phyloP scores from a whole-genome alignment of 139 green algal species.

The Dunaliella primolecta region DNA sequence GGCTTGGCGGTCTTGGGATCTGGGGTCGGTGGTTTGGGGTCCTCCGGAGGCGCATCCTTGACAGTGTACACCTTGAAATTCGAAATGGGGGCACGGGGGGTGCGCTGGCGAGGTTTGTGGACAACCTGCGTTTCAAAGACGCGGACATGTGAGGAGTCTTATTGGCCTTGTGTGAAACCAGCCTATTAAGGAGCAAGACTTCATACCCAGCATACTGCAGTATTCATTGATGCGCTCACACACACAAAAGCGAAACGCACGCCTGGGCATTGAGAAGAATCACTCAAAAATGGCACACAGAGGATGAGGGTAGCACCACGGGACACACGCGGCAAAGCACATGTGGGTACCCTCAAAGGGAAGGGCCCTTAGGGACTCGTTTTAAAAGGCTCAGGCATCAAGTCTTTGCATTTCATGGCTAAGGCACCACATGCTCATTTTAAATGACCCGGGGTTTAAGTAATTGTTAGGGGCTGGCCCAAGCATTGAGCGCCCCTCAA shows the following conservation, averaged over 20 bases:
- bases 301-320: too few species aligned
- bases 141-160: neutral
- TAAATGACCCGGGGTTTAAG: neutral
- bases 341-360: too few species aligned
- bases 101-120: slow-evolving; percentile 26
- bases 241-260: neutral
- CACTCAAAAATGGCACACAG: too few species aligned
- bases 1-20: neutral
- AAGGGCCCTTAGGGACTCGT: too few species aligned
- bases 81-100: slow-evolving; percentile 28
- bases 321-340: too few species aligned
- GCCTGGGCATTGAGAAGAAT: too few species aligned
- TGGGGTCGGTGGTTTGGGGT: neutral
- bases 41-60: neutral
- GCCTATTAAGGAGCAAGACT: neutral
- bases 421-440: neutral
- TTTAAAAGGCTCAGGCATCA: too few species aligned
- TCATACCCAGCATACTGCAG: neutral
- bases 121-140: slow-evolving; percentile 31
- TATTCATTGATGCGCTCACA: neutral
- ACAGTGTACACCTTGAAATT: slow-evolving; percentile 56
- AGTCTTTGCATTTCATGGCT: too few species aligned
- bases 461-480: neutral
- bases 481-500: too few species aligned
- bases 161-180: too few species aligned